Evolutionary conservation across 169 alveolate genomes (phyloP).

Genomic region (Blepharisma undulans): DNA sequence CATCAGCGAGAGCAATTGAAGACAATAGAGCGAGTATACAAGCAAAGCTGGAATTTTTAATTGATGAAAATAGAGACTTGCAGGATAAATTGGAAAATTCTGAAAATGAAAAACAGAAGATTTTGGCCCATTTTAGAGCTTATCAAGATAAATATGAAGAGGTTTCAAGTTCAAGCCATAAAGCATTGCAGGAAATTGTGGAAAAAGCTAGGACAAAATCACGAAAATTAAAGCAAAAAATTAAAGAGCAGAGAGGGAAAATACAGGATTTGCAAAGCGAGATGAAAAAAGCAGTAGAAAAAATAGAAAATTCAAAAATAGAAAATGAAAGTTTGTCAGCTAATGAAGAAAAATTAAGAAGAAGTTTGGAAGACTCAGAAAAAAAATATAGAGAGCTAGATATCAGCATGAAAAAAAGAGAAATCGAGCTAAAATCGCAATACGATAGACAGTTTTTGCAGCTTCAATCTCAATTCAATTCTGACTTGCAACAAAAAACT

Average conservation of each 20-base stretch:
- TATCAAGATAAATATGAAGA: not conserved
- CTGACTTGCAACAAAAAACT: not conserved
- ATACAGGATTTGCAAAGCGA: not conserved
- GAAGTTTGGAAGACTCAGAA: not conserved
- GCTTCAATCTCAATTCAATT: not conserved
- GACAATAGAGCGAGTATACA: not conserved
- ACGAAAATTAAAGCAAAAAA: constrained; percentile 15
- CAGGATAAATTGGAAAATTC: not conserved
- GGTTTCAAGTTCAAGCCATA: not conserved
- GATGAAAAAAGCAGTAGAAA: no score
- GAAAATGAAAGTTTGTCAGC: not conserved
- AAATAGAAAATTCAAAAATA: not conserved
- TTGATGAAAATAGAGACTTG: not conserved
- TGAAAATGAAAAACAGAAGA: not conserved
- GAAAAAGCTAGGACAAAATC: not conserved
- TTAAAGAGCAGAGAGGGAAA: not conserved
- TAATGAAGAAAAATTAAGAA: constrained; percentile 10
- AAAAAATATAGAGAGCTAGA: not conserved
- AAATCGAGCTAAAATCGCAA: not conserved
- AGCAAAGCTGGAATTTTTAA: not conserved
- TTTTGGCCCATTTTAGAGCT: not conserved
- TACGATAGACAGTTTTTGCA: not conserved
- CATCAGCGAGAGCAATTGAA: not conserved
- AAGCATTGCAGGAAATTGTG: not conserved
- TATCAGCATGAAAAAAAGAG: not conserved